These are phyloP conservation scores for Oryza meridionalis DNA, from an alignment of 176 grass and related monocot species.

Conservation along the genomic window DNA sequence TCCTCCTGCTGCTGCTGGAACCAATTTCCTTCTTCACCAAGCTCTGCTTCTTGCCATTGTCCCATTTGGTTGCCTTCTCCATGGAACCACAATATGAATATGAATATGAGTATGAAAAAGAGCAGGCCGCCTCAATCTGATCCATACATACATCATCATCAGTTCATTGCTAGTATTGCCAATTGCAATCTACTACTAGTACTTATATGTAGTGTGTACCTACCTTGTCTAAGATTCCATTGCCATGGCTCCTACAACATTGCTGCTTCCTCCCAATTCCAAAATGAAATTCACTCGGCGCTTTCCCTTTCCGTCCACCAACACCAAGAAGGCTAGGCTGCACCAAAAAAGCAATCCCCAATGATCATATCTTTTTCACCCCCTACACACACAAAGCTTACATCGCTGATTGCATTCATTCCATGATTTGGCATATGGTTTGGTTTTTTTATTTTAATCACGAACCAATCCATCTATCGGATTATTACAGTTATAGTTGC, in stretches of 20 bases:
- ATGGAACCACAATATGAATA: not conserved
- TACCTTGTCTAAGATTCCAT: conserved; percentile 41
- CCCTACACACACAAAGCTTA: no score
- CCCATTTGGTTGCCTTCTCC: conserved; percentile 72
- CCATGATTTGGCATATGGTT: no score
- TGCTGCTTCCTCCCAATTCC: not conserved
- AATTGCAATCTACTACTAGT: no score
- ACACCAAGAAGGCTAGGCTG: conserved; percentile 5
- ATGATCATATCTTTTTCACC: not conserved
- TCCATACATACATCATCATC: no score
- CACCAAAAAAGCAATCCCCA: not conserved
- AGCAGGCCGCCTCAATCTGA: conserved; percentile 36
- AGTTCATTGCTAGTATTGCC: no score
- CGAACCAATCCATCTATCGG: not conserved
- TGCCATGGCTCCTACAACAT: conserved; percentile 11
- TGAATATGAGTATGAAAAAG: no score
- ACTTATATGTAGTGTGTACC: not conserved
- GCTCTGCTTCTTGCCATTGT: not conserved
- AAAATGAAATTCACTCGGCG: not conserved
- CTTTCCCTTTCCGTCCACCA: conserved; percentile 20
- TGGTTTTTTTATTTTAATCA: not conserved
- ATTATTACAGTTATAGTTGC: no score
- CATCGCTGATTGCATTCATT: no score
- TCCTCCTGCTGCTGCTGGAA: not conserved
- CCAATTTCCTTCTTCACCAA: no score